A percentile compares a stretch with the other conserved stretches of the same genome.
These are phyloP conservation scores for Jaapia argillacea DNA, from an alignment of 768 basidiomycete genomes.

Conservation along the genomic window DNA sequence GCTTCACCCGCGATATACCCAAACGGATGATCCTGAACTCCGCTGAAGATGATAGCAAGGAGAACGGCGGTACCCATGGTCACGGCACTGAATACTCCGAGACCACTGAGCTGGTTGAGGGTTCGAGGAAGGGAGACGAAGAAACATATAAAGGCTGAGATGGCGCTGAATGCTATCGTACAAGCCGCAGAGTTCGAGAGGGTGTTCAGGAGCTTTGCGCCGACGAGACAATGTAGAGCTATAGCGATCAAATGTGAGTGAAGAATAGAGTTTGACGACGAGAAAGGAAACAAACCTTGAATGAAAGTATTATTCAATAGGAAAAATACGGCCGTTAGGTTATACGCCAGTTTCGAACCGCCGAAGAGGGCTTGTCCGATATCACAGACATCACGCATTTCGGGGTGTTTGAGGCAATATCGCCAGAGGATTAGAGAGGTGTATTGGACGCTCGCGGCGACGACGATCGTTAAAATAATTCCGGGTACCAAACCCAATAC, in stretches of 20 bases:
- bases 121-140: slow-evolving; percentile 34
- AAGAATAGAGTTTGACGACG: background rate
- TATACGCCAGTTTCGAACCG: slow-evolving; percentile 36
- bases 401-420: slow-evolving; percentile 38
- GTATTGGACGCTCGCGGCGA: slow-evolving; percentile 30
- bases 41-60: slow-evolving; percentile 30
- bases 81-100: slow-evolving; percentile 29
- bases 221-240: slow-evolving; percentile 36
- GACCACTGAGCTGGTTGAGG: slow-evolving; percentile 26
- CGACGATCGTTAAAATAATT: slow-evolving; percentile 28
- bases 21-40: slow-evolving; percentile 29
- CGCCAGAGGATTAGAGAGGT: slow-evolving; percentile 39
- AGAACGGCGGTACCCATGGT: slow-evolving; percentile 39
- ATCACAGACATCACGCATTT: slow-evolving; percentile 40
- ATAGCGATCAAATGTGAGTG: background rate
- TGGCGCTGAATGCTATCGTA: slow-evolving; percentile 29
- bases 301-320: slow-evolving; percentile 47
- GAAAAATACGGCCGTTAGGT: slow-evolving; percentile 40
- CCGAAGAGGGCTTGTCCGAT: slow-evolving; percentile 38
- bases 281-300: slow-evolving; percentile 23
- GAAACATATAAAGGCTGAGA: slow-evolving; percentile 29
- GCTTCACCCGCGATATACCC: slow-evolving; percentile 26
- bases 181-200: slow-evolving; percentile 30
- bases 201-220: slow-evolving; percentile 35
- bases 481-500: slow-evolving; percentile 35